These are phyloP conservation scores for Davidsoniella eucalypti DNA, from an alignment of 2,329 filamentous ascomycete species.

Conservation along the genomic window DNA sequence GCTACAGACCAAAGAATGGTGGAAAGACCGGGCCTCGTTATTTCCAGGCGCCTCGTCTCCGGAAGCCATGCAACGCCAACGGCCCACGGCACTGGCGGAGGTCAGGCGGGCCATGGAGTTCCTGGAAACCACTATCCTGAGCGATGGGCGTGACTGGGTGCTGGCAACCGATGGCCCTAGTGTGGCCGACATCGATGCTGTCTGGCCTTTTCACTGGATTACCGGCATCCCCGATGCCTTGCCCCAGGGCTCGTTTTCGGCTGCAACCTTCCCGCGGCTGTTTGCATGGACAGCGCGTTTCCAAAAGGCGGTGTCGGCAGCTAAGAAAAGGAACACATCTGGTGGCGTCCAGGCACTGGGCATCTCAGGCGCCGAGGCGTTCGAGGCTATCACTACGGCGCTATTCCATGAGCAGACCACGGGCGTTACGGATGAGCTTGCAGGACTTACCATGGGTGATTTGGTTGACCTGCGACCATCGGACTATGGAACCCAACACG, in stretches of 20 bases:
- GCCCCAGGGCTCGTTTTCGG: slow-evolving; percentile 33
- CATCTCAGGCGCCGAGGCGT: slow-evolving; percentile 35
- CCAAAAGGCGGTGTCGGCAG: slow-evolving; percentile 27
- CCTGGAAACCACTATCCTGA: slow-evolving; percentile 45
- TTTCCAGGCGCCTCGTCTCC: slow-evolving; percentile 14
- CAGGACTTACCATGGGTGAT: slow-evolving; percentile 31
- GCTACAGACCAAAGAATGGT: slow-evolving; percentile 40
- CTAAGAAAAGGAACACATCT: slow-evolving; percentile 17
- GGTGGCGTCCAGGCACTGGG: slow-evolving; percentile 25
- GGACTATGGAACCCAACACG: slow-evolving; percentile 43
- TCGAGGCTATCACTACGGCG: slow-evolving; percentile 27
- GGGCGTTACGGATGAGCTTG: slow-evolving; percentile 24
- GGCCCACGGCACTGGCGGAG: slow-evolving; percentile 40
- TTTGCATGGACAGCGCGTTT: slow-evolving; percentile 52
- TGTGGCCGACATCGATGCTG: slow-evolving; percentile 51
- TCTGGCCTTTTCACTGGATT: slow-evolving; percentile 56
- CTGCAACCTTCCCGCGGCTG: slow-evolving; percentile 37
- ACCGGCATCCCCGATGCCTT: slow-evolving; percentile 36
- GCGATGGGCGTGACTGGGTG: slow-evolving; percentile 51
- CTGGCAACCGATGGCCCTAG: slow-evolving; percentile 33
- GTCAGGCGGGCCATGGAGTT: slow-evolving; percentile 37
- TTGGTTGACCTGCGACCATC: slow-evolving; percentile 42
- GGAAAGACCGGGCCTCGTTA: slow-evolving; percentile 36
- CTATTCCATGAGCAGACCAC: slow-evolving; percentile 28
- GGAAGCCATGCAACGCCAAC: slow-evolving; percentile 17